Conservation (phyloP, 768 basidiomycete species). For the Termitomyces bulborhizus region DNA sequence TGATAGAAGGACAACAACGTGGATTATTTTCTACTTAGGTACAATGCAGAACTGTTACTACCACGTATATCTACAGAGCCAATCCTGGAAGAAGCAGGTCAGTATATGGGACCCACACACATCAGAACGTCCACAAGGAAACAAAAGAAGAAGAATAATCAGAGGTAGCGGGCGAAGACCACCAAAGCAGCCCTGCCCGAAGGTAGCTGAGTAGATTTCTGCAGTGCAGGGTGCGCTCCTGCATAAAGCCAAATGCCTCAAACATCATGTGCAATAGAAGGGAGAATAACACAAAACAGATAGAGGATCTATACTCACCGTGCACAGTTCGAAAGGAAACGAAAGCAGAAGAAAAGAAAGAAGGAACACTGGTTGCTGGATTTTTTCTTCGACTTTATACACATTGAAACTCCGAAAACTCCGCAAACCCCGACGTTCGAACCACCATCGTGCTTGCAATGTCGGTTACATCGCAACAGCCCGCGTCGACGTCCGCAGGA, state of each 20-base stretch:
- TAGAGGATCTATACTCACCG: slow-evolving; percentile 3
- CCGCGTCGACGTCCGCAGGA: slow-evolving; percentile 25
- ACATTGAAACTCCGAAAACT: slow-evolving; percentile 27
- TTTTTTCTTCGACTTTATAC: slow-evolving; percentile 11
- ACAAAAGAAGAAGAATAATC: slow-evolving; percentile 16
- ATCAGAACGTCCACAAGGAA: neutral
- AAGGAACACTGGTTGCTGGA: neutral
- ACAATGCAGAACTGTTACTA: neutral
- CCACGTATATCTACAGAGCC: neutral
- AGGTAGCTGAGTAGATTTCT: slow-evolving; percentile 91
- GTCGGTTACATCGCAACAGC: slow-evolving; percentile 27
- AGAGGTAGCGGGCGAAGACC: slow-evolving; percentile 37
- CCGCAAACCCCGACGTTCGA: slow-evolving; percentile 20
- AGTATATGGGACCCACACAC: neutral
- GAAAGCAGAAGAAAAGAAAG: neutral
- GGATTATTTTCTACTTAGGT: neutral
- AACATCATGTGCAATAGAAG: slow-evolving; percentile 52
- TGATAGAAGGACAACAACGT: neutral
- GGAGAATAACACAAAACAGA: neutral
- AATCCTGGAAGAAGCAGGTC: neutral
- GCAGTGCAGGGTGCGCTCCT: slow-evolving; percentile 61
- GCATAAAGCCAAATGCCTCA: slow-evolving; percentile 95
- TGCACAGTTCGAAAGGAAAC: neutral
- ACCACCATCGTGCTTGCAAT: slow-evolving; percentile 9
- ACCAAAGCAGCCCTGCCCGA: slow-evolving; percentile 50